These are phyloP conservation scores for Coemansia sp. DNA, from an alignment of 192 early-diverging fungal species.

Conservation along the genomic window DNA sequence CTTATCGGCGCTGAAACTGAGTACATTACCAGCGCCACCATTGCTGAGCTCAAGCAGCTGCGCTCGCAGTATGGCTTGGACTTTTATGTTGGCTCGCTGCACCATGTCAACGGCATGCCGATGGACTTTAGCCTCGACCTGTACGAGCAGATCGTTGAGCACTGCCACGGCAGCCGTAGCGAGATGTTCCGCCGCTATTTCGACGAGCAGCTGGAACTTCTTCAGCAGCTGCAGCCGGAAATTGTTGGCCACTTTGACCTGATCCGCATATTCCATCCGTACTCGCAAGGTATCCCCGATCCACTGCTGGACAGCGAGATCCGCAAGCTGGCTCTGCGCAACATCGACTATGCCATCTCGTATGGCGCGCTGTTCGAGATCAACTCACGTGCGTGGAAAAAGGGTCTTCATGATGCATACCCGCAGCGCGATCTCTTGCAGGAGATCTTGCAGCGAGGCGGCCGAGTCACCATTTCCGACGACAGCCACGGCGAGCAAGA, in stretches of 20 bases:
- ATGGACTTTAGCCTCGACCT: slow-evolving; percentile 74
- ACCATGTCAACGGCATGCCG: slow-evolving; percentile 79
- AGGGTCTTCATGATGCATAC: slow-evolving; percentile 80
- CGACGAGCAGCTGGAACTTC: slow-evolving; percentile 80
- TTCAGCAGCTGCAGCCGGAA: slow-evolving; percentile 67
- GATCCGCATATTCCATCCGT: slow-evolving; percentile 77
- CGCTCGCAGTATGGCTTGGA: slow-evolving; percentile 59
- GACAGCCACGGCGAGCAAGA: slow-evolving; percentile 90
- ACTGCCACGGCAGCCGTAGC: slow-evolving; percentile 31
- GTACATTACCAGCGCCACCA: slow-evolving; percentile 59
- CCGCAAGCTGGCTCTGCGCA: slow-evolving; percentile 60
- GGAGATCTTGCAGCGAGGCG: slow-evolving; percentile 62
- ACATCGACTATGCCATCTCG: slow-evolving; percentile 72
- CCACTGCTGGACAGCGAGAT: slow-evolving; percentile 46
- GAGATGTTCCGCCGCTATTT: slow-evolving; percentile 77
- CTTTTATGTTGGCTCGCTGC: slow-evolving; percentile 90
- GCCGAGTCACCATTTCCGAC: slow-evolving; percentile 83
- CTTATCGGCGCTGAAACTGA: slow-evolving; percentile 93
- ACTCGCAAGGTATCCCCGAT: slow-evolving; percentile 31
- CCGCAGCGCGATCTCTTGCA: slow-evolving; percentile 80
- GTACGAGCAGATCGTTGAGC: slow-evolving; percentile 52
- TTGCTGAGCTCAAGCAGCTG: slow-evolving; percentile 55
- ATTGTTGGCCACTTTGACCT: slow-evolving; percentile 98
- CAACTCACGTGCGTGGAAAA: slow-evolving; percentile 92
- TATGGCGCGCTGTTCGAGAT: slow-evolving; percentile 92